These are phyloP conservation scores for Heimioporus sp. DNA, from an alignment of 768 basidiomycete species.

Conservation along the genomic window DNA sequence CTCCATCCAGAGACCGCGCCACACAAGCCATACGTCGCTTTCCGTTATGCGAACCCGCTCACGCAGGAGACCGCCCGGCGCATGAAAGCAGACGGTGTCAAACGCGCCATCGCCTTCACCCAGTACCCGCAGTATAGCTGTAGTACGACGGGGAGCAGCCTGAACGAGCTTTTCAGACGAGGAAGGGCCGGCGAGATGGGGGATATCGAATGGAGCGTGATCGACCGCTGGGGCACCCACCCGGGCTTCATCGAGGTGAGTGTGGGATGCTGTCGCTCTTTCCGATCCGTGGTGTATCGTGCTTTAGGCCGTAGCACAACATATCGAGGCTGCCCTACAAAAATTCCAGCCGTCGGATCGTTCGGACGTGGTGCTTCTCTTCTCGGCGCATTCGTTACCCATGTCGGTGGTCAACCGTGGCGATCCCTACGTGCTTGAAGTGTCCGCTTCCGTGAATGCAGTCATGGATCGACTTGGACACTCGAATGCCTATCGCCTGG, in stretches of 20 bases:
- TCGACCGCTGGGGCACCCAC: conserved; percentile 98
- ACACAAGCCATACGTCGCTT: conserved; percentile 94
- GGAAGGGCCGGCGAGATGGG: conserved; percentile 61
- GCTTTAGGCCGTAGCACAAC: conserved; percentile 82
- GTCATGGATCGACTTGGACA: conserved; percentile 87
- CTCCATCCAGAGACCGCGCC: conserved; percentile 91
- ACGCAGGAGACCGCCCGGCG: conserved; percentile 79
- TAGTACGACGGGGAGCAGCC: conserved; percentile 94
- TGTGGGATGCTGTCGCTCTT: background rate
- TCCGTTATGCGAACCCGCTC: conserved; percentile 89
- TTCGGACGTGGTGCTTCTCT: conserved; percentile 77
- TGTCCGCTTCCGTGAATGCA: conserved; percentile 88
- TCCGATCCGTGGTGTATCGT: conserved; percentile 2
- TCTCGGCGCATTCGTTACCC: conserved; percentile 96
- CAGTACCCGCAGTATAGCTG: conserved; percentile 99
- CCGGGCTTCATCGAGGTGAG: conserved; percentile 90
- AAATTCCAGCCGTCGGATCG: conserved; percentile 75
- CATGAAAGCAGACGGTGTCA: conserved; percentile 89
- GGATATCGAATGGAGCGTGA: conserved; percentile 90
- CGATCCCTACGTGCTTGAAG: conserved; percentile 95
- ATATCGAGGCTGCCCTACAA: conserved; percentile 76
- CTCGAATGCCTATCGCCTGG: conserved; percentile 85
- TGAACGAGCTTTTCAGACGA: conserved; percentile 85
- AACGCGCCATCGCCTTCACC: conserved; percentile 90
- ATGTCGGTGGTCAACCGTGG: conserved; percentile 99